Conservation (phyloP, 768 basidiomycete genomes). For the Calocera viscosa region DNA sequence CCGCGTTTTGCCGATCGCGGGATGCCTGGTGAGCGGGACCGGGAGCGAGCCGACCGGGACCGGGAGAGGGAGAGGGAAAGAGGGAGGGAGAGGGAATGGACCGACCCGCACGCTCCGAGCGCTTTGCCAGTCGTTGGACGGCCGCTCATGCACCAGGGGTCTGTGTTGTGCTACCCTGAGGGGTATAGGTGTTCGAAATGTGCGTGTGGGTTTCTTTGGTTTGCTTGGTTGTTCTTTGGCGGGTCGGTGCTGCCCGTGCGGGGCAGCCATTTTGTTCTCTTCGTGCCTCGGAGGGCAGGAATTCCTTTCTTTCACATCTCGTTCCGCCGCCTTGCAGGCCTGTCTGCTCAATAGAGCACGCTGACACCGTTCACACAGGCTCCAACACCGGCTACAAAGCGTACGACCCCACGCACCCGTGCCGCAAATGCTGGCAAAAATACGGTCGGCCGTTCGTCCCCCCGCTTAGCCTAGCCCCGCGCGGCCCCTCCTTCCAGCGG, state of each 20-base stretch:
- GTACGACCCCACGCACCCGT: conserved; percentile 52
- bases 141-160: not conserved
- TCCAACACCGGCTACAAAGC: conserved; percentile 63
- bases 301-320: too few species aligned
- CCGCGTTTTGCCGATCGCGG: too few species aligned
- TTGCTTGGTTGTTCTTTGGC: too few species aligned
- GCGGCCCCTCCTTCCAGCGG: not conserved
- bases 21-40: too few species aligned
- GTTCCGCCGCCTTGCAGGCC: too few species aligned
- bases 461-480: not conserved
- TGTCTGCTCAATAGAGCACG: too few species aligned
- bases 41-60: too few species aligned
- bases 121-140: not conserved
- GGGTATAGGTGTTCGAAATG: not conserved
- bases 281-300: too few species aligned
- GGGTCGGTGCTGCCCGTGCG: too few species aligned
- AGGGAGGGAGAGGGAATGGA: not conserved
- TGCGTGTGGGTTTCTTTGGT: not conserved
- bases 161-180: not conserved
- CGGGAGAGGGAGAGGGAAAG: not conserved
- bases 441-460: not conserved
- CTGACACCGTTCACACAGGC: conserved; percentile 32
- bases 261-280: too few species aligned
- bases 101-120: not conserved
- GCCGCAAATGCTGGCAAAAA: conserved; percentile 26